phyloP scores from a whole-genome alignment of 768 basidiomycete species.

The Termitomyces sp. region DNA sequence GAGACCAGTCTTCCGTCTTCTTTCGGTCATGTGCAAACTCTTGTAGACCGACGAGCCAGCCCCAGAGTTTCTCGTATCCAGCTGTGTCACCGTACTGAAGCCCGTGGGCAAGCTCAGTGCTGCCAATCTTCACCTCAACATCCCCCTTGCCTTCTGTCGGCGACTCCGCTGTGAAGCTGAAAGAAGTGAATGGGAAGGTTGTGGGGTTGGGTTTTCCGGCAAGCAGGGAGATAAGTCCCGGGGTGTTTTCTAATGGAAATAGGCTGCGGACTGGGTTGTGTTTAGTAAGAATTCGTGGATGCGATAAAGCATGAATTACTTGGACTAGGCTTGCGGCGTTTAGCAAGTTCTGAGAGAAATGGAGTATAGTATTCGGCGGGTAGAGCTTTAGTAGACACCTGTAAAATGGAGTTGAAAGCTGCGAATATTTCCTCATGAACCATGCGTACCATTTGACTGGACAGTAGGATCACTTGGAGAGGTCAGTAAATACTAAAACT shows the following conservation, averaged over 20 bases:
- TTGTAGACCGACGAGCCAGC: constrained; percentile 74
- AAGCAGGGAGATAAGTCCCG: constrained; percentile 74
- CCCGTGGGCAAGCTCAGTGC: constrained; percentile 53
- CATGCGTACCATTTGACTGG: background rate
- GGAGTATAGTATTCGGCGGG: constrained; percentile 48
- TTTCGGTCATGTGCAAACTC: constrained; percentile 60
- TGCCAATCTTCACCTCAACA: constrained; percentile 33
- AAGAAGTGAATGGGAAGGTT: constrained; percentile 87
- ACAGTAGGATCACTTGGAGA: background rate
- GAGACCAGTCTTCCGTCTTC: constrained; percentile 60
- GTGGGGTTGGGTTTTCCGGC: constrained; percentile 89
- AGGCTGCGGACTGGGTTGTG: constrained; percentile 50
- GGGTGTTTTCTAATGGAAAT: constrained; percentile 72
- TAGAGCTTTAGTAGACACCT: constrained; percentile 23
- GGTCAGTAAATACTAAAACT: background rate
- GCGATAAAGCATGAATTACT: constrained; percentile 34
- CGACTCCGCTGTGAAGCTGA: constrained; percentile 60
- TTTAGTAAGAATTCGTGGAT: background rate
- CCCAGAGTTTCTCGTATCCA: constrained; percentile 56
- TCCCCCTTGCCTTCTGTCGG: constrained; percentile 40
- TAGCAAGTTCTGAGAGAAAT: constrained; percentile 61
- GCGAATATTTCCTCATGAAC: no score
- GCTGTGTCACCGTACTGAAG: constrained; percentile 75
- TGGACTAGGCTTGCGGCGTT: constrained; percentile 54
- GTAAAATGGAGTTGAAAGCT: background rate